phyloP scores from a whole-genome alignment of 164 flowering plant species.

The Vitis riparia region DNA sequence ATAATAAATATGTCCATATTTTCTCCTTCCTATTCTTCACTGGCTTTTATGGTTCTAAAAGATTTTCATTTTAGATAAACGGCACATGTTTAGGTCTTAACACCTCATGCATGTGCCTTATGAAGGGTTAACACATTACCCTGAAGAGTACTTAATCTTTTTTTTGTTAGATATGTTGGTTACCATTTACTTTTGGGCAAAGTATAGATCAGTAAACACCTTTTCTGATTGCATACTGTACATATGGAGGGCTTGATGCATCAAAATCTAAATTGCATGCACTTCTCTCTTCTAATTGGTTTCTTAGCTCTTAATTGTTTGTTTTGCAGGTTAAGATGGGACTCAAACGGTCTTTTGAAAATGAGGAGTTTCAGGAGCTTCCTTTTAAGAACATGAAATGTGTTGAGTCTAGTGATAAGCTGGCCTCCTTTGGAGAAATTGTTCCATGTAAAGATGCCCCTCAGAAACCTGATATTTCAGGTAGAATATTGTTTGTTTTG shows the following conservation, averaged over 20 bases:
- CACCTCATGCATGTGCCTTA: too few relatives aligned
- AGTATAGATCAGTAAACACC: too few relatives aligned
- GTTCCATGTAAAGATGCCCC: slow-evolving; percentile 3
- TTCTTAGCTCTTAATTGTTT: neutral
- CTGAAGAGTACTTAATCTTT: too few relatives aligned
- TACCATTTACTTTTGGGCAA: too few relatives aligned
- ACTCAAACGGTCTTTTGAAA: slow-evolving; percentile 35
- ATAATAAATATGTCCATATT: too few relatives aligned
- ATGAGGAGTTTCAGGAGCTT: slow-evolving; percentile 24
- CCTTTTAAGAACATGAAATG: slow-evolving; percentile 27
- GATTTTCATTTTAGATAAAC: too few relatives aligned
- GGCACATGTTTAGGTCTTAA: too few relatives aligned
- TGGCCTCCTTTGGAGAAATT: slow-evolving; percentile 6
- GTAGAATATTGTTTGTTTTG: slow-evolving; percentile 3
- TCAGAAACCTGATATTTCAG: slow-evolving; percentile 9
- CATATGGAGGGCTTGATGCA: neutral
- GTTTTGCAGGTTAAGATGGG: slow-evolving; percentile 27
- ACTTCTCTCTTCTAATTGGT: neutral
- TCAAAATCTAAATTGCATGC: neutral
- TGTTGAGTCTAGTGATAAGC: slow-evolving; percentile 12
- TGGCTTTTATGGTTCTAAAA: too few relatives aligned
- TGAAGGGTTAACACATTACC: too few relatives aligned
- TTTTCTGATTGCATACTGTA: neutral
- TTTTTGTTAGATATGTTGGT: too few relatives aligned
- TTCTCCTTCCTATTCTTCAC: too few relatives aligned